These are phyloP conservation scores for Magnaporthales sp. DNA, from an alignment of 2,329 filamentous ascomycete genomes.

Conservation along the genomic window DNA sequence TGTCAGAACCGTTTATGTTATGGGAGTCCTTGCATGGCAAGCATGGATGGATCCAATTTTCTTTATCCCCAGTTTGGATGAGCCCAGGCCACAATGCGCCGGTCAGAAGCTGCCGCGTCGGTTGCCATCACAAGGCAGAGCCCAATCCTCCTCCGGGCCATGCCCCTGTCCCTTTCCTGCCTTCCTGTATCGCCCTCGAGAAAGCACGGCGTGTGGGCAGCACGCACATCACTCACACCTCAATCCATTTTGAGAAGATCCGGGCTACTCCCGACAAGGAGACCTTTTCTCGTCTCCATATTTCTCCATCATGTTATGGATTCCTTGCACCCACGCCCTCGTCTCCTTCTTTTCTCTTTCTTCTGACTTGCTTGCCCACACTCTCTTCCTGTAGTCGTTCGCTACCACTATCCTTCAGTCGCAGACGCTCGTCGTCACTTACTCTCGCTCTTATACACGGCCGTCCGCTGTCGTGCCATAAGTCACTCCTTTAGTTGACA, in stretches of 20 bases:
- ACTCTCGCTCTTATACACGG: not conserved
- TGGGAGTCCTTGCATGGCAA: not conserved
- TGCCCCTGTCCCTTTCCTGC: not conserved
- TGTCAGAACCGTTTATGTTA: not conserved
- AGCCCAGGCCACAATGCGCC: not conserved
- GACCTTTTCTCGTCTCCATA: not conserved
- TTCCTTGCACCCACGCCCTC: not conserved
- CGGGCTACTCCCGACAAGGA: not conserved
- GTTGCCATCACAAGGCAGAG: not conserved
- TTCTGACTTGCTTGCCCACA: not conserved
- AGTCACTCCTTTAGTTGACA: slow-evolving; percentile 4
- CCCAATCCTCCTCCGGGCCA: not conserved
- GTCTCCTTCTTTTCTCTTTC: not conserved
- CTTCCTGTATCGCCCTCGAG: not conserved
- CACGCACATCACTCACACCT: not conserved
- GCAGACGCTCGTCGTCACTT: slow-evolving; percentile 7
- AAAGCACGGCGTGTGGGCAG: not conserved
- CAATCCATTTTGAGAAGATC: not conserved
- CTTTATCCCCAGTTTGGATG: not conserved
- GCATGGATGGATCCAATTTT: not conserved
- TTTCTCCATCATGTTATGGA: not conserved
- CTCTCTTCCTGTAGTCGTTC: not conserved
- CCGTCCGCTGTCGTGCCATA: not conserved
- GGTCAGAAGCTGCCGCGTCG: not conserved
- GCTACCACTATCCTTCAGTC: not conserved